A percentile compares a stretch with the other conserved stretches of the same genome.
These are phyloP conservation scores for Penicillium nordicum DNA, from an alignment of 2,329 filamentous ascomycete species.

Conservation along the genomic window DNA sequence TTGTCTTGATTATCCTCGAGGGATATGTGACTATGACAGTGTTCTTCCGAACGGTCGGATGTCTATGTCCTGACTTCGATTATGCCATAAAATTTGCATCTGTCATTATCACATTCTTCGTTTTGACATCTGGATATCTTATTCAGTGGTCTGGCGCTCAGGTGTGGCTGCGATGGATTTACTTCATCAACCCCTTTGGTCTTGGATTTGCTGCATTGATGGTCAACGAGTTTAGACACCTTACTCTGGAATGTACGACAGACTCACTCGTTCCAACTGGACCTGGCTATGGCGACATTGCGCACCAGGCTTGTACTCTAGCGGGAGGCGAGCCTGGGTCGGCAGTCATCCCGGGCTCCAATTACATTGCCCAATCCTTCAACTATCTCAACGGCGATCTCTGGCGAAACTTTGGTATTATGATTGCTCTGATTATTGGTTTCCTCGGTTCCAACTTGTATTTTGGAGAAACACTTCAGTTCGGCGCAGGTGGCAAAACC, in stretches of 20 bases:
- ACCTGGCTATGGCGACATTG: conserved; percentile 65
- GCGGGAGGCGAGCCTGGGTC: conserved; percentile 67
- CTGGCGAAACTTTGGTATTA: conserved; percentile 59
- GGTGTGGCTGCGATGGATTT: conserved; percentile 76
- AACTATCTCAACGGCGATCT: conserved; percentile 64
- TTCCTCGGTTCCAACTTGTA: conserved; percentile 39
- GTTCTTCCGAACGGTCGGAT: conserved; percentile 73
- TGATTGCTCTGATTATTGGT: conserved; percentile 35
- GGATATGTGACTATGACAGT: conserved; percentile 71
- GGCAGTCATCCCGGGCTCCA: conserved; percentile 59
- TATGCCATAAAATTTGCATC: conserved; percentile 80
- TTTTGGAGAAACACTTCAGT: conserved; percentile 40
- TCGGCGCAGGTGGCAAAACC: conserved; percentile 41
- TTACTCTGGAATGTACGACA: conserved; percentile 65
- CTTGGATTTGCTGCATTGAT: conserved; percentile 75
- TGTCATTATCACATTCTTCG: conserved; percentile 74
- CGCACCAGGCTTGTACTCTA: conserved; percentile 77
- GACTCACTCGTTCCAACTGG: conserved; percentile 70
- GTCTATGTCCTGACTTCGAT: conserved; percentile 75
- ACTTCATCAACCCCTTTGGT: conserved; percentile 71
- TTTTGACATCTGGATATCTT: conserved; percentile 76
- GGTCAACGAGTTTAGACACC: conserved; percentile 76
- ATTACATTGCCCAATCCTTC: conserved; percentile 68
- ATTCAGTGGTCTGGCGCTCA: conserved; percentile 75
- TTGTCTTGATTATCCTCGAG: conserved; percentile 66